Evolutionary conservation across 1,284 basidiomycete genomes (phyloP).

Genomic region (Puccinia polysora): DNA sequence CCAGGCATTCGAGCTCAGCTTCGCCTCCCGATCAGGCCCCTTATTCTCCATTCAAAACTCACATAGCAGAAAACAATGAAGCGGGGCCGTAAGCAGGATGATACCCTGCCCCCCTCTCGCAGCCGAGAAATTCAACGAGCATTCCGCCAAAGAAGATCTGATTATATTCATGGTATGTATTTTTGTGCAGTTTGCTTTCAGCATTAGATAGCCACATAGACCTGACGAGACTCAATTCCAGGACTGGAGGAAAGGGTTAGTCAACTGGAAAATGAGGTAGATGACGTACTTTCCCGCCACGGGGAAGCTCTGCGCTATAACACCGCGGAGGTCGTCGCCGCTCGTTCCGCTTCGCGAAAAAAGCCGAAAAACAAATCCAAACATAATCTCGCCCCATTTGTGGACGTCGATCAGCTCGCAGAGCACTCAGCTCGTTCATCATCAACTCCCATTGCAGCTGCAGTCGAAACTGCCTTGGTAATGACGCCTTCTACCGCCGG

Average conservation of each 20-base stretch:
- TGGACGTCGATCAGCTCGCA: constrained; percentile 8
- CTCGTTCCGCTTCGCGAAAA: constrained; percentile 21
- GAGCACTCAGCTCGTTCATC: neutral
- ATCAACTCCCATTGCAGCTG: neutral
- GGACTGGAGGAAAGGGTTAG: constrained; percentile 28
- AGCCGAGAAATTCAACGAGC: constrained; percentile 87
- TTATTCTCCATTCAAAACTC: too few species aligned
- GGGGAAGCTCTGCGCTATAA: constrained; percentile 31
- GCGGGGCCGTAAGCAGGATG: constrained; percentile 80
- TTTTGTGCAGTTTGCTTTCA: neutral
- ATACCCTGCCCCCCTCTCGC: constrained; percentile 82
- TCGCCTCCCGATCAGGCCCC: too few species aligned
- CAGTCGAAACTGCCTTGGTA: neutral
- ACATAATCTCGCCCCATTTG: constrained; percentile 19
- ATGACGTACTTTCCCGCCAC: constrained; percentile 21
- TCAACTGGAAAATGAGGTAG: constrained; percentile 31
- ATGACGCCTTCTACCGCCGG: neutral
- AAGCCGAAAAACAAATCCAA: constrained; percentile 30
- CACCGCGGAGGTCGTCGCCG: neutral
- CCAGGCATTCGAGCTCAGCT: too few species aligned
- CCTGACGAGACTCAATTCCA: neutral
- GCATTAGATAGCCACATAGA: neutral
- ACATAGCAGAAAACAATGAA: too few species aligned
- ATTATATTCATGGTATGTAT: constrained; percentile 65
- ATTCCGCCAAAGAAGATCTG: constrained; percentile 80